phyloP scores from a whole-genome alignment of 371 early-diverging fungal species.

The Mortierella sp. region DNA sequence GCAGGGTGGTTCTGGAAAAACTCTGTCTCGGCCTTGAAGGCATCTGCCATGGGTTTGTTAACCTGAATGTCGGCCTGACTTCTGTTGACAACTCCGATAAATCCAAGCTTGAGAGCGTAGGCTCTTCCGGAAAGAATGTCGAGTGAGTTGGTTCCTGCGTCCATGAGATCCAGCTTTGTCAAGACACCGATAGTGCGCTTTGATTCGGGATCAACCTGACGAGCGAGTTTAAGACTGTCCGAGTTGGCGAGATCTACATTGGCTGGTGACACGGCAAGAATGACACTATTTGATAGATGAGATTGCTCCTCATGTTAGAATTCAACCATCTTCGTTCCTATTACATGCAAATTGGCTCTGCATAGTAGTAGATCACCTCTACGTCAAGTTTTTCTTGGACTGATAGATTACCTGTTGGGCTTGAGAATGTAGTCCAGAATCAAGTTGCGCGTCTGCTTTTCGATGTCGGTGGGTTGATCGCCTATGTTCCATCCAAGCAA shows the following conservation, averaged over 20 bases:
- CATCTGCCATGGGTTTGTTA: conserved; percentile 84
- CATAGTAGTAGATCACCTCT: not conserved
- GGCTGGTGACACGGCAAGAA: conserved; percentile 95
- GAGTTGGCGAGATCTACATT: conserved; percentile 95
- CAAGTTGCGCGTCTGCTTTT: conserved; percentile 88
- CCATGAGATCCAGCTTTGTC: conserved; percentile 97
- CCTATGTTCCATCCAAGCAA: conserved; percentile 24
- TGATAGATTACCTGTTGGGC: conserved; percentile 76
- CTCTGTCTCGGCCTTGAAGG: conserved; percentile 81
- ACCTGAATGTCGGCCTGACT: conserved; percentile 91
- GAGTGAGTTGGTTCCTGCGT: conserved; percentile 92
- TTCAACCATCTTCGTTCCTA: not conserved
- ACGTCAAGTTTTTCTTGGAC: too few species aligned
- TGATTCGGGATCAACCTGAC: conserved; percentile 93
- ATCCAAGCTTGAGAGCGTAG: conserved; percentile 90
- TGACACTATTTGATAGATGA: conserved; percentile 72
- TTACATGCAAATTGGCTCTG: not conserved
- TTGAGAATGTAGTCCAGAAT: conserved; percentile 90
- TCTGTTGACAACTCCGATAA: conserved; percentile 93
- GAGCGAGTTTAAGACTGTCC: conserved; percentile 93
- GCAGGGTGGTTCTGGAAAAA: conserved; percentile 89
- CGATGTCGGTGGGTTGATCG: conserved; percentile 78
- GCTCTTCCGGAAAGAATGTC: conserved; percentile 89
- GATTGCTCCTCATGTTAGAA: not conserved
- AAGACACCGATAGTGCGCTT: conserved; percentile 93